A percentile compares a stretch with the other conserved stretches of the same genome.
These are phyloP conservation scores for Aspergillus calidoustus DNA, from an alignment of 2,329 filamentous ascomycete species.

Conservation along the genomic window DNA sequence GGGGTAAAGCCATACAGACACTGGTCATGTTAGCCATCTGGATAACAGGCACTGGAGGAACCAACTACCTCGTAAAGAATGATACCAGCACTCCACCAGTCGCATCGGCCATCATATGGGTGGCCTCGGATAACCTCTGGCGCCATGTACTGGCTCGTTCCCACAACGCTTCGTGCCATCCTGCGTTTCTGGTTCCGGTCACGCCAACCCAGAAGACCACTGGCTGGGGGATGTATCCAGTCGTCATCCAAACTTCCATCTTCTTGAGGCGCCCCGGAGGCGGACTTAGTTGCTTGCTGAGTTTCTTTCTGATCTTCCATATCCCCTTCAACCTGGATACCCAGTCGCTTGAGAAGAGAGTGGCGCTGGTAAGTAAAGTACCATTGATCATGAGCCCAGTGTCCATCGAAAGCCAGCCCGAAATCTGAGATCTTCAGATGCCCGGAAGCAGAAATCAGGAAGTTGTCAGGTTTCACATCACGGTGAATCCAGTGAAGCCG, in stretches of 20 bases:
- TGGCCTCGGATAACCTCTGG: constrained; percentile 86
- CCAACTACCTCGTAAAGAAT: constrained; percentile 77
- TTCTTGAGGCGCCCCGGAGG: constrained; percentile 2
- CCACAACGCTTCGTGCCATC: constrained; percentile 83
- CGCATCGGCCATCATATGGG: constrained; percentile 87
- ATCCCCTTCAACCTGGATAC: constrained; percentile 75
- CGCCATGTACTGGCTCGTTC: constrained; percentile 98
- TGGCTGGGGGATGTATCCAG: constrained; percentile 34
- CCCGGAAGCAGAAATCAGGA: constrained; percentile 83
- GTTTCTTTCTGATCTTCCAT: constrained; percentile 67
- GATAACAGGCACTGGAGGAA: background rate
- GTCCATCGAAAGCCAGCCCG: constrained; percentile 90
- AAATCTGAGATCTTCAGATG: constrained; percentile 97
- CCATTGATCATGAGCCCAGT: constrained; percentile 87
- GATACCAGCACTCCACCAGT: constrained; percentile 96
- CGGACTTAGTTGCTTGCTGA: constrained; percentile 34
- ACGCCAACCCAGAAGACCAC: constrained; percentile 70
- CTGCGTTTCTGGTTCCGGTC: constrained; percentile 70
- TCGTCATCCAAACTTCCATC: constrained; percentile 36
- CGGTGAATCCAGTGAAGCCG: constrained; percentile 88
- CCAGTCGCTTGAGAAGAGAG: constrained; percentile 74
- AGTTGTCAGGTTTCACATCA: constrained; percentile 97
- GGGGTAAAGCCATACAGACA: constrained; percentile 92
- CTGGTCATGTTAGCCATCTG: constrained; percentile 36
- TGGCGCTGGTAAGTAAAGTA: constrained; percentile 88